A percentile compares a stretch with the other conserved stretches of the same genome.
These are phyloP conservation scores for Cryptococcus sp. DNA, from an alignment of 1,284 basidiomycete species.

Conservation along the genomic window DNA sequence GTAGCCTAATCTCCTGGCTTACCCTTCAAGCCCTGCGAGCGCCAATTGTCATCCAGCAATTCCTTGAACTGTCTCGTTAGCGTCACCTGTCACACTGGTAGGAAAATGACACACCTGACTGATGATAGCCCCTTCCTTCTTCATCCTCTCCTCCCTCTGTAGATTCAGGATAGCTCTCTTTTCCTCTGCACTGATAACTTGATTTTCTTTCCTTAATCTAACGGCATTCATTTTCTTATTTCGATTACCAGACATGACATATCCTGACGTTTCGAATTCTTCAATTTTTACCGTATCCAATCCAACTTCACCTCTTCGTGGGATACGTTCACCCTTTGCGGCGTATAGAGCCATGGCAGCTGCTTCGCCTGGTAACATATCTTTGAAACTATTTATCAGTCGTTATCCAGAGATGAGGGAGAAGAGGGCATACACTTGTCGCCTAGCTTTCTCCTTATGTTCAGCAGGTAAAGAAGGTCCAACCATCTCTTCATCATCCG, in stretches of 20 bases:
- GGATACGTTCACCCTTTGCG: slow-evolving; percentile 84
- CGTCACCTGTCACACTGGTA: no score
- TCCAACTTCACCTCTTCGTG: slow-evolving; percentile 97
- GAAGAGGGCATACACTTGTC: slow-evolving; percentile 17
- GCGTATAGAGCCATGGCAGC: slow-evolving; percentile 95
- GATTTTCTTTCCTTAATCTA: slow-evolving; percentile 93
- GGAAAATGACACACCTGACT: slow-evolving; percentile 48
- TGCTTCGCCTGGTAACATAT: slow-evolving; percentile 88
- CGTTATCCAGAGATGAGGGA: slow-evolving; percentile 11
- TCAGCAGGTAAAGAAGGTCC: slow-evolving; percentile 53
- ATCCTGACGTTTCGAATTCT: slow-evolving; percentile 81
- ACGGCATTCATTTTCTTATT: slow-evolving; percentile 96
- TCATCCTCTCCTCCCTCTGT: slow-evolving; percentile 85
- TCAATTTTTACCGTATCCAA: slow-evolving; percentile 82
- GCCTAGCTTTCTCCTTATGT: slow-evolving; percentile 18
- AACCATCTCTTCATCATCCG: slow-evolving; percentile 63
- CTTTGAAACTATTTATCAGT: slow-evolving; percentile 56
- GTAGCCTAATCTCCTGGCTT: neutral
- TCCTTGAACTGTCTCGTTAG: neutral
- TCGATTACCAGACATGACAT: slow-evolving; percentile 94
- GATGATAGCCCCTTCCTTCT: slow-evolving; percentile 66
- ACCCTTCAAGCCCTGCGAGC: neutral
- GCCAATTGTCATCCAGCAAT: neutral
- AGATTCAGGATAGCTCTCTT: slow-evolving; percentile 88
- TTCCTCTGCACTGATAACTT: slow-evolving; percentile 97